Evolutionary conservation across 1,139 yeast genomes (phyloP), one percentile per base, ranked within the genome.

Genomic region (Debaryomyces coudertii): DNA sequence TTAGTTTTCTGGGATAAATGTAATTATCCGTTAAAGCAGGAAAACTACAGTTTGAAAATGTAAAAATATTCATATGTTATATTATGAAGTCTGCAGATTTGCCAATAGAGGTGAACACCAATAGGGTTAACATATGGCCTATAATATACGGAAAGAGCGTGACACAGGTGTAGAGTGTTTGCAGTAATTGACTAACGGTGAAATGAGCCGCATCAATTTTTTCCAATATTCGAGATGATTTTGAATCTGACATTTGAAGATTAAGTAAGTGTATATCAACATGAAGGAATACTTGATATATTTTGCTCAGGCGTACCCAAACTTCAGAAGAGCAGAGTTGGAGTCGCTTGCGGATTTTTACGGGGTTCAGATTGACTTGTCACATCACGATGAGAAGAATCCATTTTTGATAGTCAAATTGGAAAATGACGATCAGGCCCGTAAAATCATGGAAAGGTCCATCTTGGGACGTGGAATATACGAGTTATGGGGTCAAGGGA

Each of bases 401-500:
- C 99, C 99, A 1, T 92, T 90, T 59, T 60, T 92, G 51, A 68
- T 82, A 4, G 85, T 92, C 1, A 76, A 82, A 23, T 68, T 93
- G 36, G 79, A 79, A 24, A 68, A 69, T 51, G 95, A 87, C 55
- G 77, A 77, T n/a, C 79, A 80, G 42, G 98, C 98, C 1, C 57
- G 61, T 15, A 71, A 77, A 40, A 74, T 90, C 56, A 72, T 92
- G 34, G 68, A 73, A 41, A 70, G 97, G 50, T 80, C 96, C 1
- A 76, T 93, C 11, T 67, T 93, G 41, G 76, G 86, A 7, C 77
- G 84, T 52, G 90, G 90, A 0, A 83, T 92, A 20, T 93, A 89
- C 60, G 97, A 92, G 59, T 69, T 90, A 8, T 90, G 95, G 87
- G 96, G 96, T 2, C 67, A 73, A 36, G 97, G 95, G 0, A 51